Evolutionary conservation across 257 asterid genomes (phyloP).

Genomic region (Dorcoceras hygrometricum): DNA sequence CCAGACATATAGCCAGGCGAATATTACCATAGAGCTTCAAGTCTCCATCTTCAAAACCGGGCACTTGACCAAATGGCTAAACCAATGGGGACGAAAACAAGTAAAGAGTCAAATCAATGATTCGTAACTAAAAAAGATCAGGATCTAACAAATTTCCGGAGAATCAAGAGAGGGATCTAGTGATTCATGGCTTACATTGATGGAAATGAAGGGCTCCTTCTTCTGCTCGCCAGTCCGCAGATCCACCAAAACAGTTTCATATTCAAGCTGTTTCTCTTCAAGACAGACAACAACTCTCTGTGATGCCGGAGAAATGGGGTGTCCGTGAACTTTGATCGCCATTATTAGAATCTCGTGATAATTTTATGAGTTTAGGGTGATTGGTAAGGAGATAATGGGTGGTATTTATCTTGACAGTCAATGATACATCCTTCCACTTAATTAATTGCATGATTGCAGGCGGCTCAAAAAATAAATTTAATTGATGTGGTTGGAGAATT

Average conservation of each 20-base stretch:
- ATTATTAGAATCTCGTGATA: constrained; percentile 5
- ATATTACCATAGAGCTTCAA: constrained; percentile 41
- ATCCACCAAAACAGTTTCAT: constrained; percentile 30
- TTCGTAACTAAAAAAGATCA: not conserved
- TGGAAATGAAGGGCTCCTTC: constrained; percentile 36
- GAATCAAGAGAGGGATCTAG: not conserved
- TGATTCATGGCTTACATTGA: constrained; percentile 28
- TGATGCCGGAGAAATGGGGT: constrained; percentile 34
- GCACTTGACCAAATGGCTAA: constrained; percentile 57
- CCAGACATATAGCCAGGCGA: no score
- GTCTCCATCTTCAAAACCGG: constrained; percentile 46
- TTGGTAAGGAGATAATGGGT: no score
- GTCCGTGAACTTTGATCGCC: constrained; percentile 45
- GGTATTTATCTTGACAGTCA: no score
- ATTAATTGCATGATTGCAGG: no score
- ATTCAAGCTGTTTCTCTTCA: constrained; percentile 36
- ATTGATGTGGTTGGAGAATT: no score
- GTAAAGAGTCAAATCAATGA: not conserved
- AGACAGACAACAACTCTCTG: constrained; percentile 37
- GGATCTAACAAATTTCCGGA: no score
- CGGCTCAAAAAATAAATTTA: no score
- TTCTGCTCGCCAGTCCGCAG: constrained; percentile 37
- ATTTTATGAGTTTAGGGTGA: not conserved
- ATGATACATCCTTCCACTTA: no score
- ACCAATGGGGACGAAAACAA: not conserved